phyloP scores from a whole-genome alignment of 2,329 filamentous ascomycete genomes.

The Cladosporium velox region DNA sequence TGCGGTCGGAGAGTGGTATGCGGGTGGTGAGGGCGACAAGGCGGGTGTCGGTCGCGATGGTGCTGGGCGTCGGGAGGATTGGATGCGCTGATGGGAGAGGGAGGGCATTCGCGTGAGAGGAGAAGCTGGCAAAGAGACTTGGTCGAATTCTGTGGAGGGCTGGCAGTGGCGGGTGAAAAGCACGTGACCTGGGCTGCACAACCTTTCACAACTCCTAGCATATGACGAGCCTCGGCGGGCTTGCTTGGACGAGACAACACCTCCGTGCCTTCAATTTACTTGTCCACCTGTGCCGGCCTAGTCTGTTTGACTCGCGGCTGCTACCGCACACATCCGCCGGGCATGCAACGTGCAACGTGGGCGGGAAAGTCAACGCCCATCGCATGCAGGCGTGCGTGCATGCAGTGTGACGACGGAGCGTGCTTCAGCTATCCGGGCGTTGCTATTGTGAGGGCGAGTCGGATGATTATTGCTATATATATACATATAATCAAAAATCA shows the following conservation, averaged over 20 bases:
- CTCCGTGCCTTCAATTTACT: not conserved
- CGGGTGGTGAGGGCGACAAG: not conserved
- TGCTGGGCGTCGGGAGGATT: constrained; percentile 7
- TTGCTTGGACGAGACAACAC: not conserved
- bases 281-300: not conserved
- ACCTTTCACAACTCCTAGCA: not conserved
- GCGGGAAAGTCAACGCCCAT: constrained; percentile 1
- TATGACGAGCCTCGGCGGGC: not conserved
- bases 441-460: not conserved
- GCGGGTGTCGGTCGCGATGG: not conserved
- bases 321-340: not conserved
- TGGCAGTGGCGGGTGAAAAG: not conserved
- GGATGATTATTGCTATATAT: not conserved
- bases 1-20: not conserved
- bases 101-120: constrained; percentile 1
- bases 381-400: not conserved
- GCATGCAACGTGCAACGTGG: constrained; percentile 3
- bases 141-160: not conserved
- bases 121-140: not conserved
- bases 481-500: not conserved
- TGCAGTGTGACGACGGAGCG: constrained; percentile 6
- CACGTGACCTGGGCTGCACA: not conserved
- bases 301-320: not conserved
- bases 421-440: not conserved
- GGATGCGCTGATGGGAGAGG: not conserved